Percentiles rank a stretch among this genome's conserved stretches.
These are phyloP conservation scores for Parmelia sp. DNA, from an alignment of 495 filamentous ascomycete genomes.

Conservation along the genomic window DNA sequence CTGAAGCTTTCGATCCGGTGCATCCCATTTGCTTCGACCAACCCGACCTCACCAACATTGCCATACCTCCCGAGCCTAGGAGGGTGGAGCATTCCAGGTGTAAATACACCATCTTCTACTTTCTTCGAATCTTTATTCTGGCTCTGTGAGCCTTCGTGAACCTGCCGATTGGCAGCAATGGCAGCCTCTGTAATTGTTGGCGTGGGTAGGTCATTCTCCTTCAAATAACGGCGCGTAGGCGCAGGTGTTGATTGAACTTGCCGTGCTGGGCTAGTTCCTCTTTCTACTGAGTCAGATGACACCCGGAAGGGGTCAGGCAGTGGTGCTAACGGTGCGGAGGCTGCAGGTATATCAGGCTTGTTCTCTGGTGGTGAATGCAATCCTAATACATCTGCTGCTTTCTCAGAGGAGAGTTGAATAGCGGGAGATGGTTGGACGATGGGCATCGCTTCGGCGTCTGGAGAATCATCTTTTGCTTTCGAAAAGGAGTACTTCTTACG, in stretches of 20 bases:
- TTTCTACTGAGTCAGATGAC: constrained; percentile 12
- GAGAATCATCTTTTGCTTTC: constrained; percentile 11
- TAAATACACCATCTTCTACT: constrained; percentile 1
- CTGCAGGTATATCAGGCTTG: constrained; percentile 12
- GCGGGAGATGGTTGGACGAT: constrained; percentile 6
- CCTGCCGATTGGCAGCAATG: neutral
- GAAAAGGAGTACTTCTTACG: constrained; percentile 27
- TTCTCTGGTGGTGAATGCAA: constrained; percentile 7
- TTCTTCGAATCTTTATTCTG: neutral
- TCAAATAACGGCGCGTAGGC: constrained; percentile 22
- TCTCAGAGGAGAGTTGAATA: constrained; percentile 7
- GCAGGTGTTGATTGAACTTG: constrained; percentile 21
- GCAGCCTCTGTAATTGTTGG: constrained; percentile 8
- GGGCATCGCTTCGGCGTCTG: neutral
- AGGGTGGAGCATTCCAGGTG: constrained; percentile 18
- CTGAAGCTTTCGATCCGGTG: constrained; percentile 23
- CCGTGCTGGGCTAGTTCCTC: constrained; percentile 6
- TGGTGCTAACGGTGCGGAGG: constrained; percentile 15
- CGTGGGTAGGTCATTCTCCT: constrained; percentile 16
- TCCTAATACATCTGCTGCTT: constrained; percentile 21
- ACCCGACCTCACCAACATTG: constrained; percentile 20
- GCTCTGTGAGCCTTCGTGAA: neutral
- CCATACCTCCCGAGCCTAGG: constrained; percentile 21
- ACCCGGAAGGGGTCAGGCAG: constrained; percentile 10
- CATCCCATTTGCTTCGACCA: constrained; percentile 20